Base-by-base conservation (phyloP, 2,329 filamentous ascomycete species). In the Xylaria sp. region DNA sequence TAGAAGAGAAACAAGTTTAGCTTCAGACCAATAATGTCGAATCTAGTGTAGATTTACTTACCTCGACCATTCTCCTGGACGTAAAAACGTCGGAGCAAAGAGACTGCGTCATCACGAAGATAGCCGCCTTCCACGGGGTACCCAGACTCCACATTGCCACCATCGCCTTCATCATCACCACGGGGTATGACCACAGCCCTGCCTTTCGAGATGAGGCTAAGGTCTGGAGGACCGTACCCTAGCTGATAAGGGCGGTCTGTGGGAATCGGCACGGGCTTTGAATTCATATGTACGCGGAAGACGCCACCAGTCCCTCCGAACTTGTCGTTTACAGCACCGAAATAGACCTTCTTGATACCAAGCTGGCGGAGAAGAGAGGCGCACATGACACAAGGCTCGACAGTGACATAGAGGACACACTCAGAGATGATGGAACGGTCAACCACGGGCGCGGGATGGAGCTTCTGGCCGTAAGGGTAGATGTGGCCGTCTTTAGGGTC, bases 381-480 rank as follows among this genome's bases (percentile, higher is more conserved):
- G 79, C 96, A 99, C 96, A 99, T 99, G 83, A 99, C 94, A 80
- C 96, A 99, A 4, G 96, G 96, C 82, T 99, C 97, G 63, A 99
- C 95, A 0, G 96, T 99, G 58, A 99, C 96, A 81, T 99, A 99
- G 61, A 99, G 88, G 10, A 90, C 92, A 74, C 87, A 87, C 72
- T 94, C 88, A 48, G 84, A 85, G 74, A 98, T 85, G 71, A 95
- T 88, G 13, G 86, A 87, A 41, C 89, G 87, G 63, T 91, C 87
- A 73, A 96, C 87, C 62, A 85, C 86, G 25, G 86, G 81, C 2
- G 81, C 80, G 0, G 85, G 84, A 69, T 88, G 83, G 0, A 87
- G 81, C 76, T 89, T 89, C 74, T 89, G 87, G 4, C 88, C 88
- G 65, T 90, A 90, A 0, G 88, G 88, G 70, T 84, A 89, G n/a